Evolutionary conservation across 352 stramenopile species (phyloP), one percentile per base, ranked within the genome.

Genomic region (Globisporangium echinulatum): DNA sequence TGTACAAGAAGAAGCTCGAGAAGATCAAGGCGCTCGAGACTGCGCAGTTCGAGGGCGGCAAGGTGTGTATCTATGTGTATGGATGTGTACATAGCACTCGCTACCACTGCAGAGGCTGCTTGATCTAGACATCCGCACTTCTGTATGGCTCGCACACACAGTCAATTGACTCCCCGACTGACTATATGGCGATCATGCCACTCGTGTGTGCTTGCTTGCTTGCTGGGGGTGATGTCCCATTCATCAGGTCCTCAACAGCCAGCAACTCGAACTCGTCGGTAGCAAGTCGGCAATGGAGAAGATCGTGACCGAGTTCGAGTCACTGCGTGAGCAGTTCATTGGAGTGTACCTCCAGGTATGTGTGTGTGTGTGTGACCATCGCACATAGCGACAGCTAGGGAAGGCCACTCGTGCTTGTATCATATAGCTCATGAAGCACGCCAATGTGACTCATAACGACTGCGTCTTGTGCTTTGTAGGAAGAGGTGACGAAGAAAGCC

Each of bases 1-100:
- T 82, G 58, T 81, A 88, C 67, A 84, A 85, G 59, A 94, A 94
- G 69, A 94, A 94, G 57, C 71, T 92, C 37, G 85, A 94, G 69
- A 94, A 94, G 70, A 91, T 94, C 64, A 83, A 77, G 54, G 58
- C 63, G 17, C 61, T 94, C 33, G 82, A 89, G 61, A 49, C 60
- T 0, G 82, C 78, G 51, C 63, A 69, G 33, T 62, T 63, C 2
- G 61, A 56, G 4, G 77, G 85, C 7, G 73, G 75, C 11, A 92
- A 92, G 68, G 63, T 75, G 43, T 8, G 62, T 13, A 7, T 40
- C 36, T n/a, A 43, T 49, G 4, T 42, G 14, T 10, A 19, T 7
- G 17, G 7, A 17, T 39, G 9, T 44, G 50, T 33, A 1, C 17
- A 43, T 19, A 2, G 50, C 13, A 25, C 25, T 33, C 25, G 25